These are phyloP conservation scores for Escallonia rubra DNA, from an alignment of 129 eudicot species.

Conservation along the genomic window DNA sequence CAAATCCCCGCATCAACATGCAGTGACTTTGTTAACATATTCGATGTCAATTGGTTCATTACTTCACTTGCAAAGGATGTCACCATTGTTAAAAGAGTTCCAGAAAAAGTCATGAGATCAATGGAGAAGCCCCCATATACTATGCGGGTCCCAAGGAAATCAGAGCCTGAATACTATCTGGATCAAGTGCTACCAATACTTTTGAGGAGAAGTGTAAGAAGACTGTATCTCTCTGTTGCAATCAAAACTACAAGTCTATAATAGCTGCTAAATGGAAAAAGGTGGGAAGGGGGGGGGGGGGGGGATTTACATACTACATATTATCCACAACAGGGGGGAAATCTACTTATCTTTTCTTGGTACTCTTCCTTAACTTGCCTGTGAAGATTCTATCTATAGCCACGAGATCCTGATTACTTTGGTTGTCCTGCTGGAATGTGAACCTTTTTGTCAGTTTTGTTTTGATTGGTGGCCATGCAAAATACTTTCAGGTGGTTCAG, in stretches of 20 bases:
- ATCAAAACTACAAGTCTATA: too few relatives aligned
- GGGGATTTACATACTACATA: neutral
- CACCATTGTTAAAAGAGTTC: conserved; percentile 72
- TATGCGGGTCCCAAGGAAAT: conserved; percentile 98
- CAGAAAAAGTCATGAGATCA: conserved; percentile 86
- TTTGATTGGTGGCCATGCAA: neutral
- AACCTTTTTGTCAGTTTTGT: neutral
- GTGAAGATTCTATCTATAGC: neutral
- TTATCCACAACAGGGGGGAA: neutral
- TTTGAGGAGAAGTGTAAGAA: conserved; percentile 78
- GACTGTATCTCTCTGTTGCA: neutral
- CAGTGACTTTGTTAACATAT: conserved; percentile 85
- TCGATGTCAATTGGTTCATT: conserved; percentile 91
- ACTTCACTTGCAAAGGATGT: conserved; percentile 82
- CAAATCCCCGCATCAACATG: conserved; percentile 14
- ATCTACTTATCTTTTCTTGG: too few relatives aligned
- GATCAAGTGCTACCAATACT: conserved; percentile 85
- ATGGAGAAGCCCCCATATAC: conserved; percentile 95
- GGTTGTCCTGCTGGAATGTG: too few relatives aligned
- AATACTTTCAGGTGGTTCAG: conserved; percentile 77
- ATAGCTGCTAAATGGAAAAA: too few relatives aligned
- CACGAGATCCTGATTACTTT: too few relatives aligned
- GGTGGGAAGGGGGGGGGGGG: too few relatives aligned
- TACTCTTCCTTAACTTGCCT: neutral
- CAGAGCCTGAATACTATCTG: conserved; percentile 81